Percentiles rank a stretch among this genome's conserved stretches.
Evolutionary conservation across 2,329 filamentous ascomycete genomes (phyloP).

Genomic region (Simplicillium aogashimaense): DNA sequence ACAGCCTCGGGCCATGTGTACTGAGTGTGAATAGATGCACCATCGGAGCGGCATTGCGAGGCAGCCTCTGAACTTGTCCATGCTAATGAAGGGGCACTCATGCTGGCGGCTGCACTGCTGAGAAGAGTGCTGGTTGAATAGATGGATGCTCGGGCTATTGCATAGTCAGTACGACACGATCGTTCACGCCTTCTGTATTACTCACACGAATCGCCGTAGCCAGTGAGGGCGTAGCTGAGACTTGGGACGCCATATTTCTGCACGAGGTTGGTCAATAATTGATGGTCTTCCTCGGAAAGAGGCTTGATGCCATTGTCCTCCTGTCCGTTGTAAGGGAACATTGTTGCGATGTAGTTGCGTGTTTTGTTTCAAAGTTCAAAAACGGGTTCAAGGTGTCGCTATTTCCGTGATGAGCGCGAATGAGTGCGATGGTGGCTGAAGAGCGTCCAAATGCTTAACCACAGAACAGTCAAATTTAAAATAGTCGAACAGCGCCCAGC

Average conservation of each 20-base stretch:
- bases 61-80: slow-evolving; percentile 29
- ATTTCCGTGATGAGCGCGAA: no score
- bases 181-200: slow-evolving; percentile 1
- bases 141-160: slow-evolving; percentile 25
- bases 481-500: no score
- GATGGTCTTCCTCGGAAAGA: slow-evolving; percentile 27
- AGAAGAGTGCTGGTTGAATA: slow-evolving; percentile 28
- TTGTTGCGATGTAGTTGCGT: slow-evolving; percentile 8
- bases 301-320: slow-evolving; percentile 24
- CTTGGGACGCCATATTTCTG: slow-evolving; percentile 27
- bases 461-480: no score
- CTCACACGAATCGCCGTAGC: slow-evolving; percentile 26
- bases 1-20: slow-evolving; percentile 25
- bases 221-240: slow-evolving; percentile 24
- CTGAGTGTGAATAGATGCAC: slow-evolving; percentile 27
- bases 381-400: no score
- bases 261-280: slow-evolving; percentile 23
- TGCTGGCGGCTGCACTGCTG: slow-evolving; percentile 18
- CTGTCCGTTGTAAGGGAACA: slow-evolving; percentile 23
- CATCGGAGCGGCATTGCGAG: slow-evolving; percentile 27
- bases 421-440: no score
- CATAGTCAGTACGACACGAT: not conserved
- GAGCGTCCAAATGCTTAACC: no score
- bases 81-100: slow-evolving; percentile 28
- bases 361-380: no score